These are phyloP conservation scores for Claviceps sp. DNA, from an alignment of 2,329 filamentous ascomycete species.

Conservation along the genomic window DNA sequence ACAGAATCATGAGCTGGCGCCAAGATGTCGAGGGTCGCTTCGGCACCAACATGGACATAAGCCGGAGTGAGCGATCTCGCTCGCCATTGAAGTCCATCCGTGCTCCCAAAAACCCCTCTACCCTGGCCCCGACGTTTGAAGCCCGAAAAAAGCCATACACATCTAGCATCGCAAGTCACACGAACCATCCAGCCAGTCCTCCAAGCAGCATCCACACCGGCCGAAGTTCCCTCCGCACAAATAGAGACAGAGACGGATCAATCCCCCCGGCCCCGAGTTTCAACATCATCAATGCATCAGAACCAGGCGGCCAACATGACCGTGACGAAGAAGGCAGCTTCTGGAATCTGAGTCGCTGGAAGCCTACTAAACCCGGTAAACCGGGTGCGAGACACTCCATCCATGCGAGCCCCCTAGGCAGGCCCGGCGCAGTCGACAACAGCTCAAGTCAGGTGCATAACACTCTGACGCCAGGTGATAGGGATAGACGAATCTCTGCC, in stretches of 20 bases:
- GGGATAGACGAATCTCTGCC: slow-evolving; percentile 15
- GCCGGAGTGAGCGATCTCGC: slow-evolving; percentile 38
- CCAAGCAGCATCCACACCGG: slow-evolving; percentile 19
- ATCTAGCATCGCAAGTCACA: slow-evolving; percentile 13
- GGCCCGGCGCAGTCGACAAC: slow-evolving; percentile 5
- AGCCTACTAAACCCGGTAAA: slow-evolving; percentile 25
- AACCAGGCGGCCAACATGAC: slow-evolving; percentile 22
- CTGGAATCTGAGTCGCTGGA: slow-evolving; percentile 46
- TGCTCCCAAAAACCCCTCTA: slow-evolving; percentile 22
- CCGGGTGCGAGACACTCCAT: slow-evolving; percentile 20
- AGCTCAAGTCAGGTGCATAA: slow-evolving; percentile 8
- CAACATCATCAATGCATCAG: slow-evolving; percentile 26
- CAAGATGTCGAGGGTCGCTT: slow-evolving; percentile 44
- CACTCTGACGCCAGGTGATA: slow-evolving; percentile 21
- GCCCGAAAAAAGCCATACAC: slow-evolving; percentile 30
- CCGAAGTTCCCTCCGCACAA: slow-evolving; percentile 12
- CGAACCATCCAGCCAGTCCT: slow-evolving; percentile 23
- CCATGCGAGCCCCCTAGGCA: slow-evolving; percentile 12
- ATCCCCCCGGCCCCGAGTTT: slow-evolving; percentile 43
- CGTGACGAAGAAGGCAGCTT: slow-evolving; percentile 33
- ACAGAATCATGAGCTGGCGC: slow-evolving; percentile 81
- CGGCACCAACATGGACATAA: slow-evolving; percentile 24
- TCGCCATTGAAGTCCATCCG: slow-evolving; percentile 36
- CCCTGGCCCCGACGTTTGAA: slow-evolving; percentile 30
- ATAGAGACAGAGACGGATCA: slow-evolving; percentile 14